Evolutionary conservation across 2,329 filamentous ascomycete genomes (phyloP).

Genomic region (Beauveria caledonica): DNA sequence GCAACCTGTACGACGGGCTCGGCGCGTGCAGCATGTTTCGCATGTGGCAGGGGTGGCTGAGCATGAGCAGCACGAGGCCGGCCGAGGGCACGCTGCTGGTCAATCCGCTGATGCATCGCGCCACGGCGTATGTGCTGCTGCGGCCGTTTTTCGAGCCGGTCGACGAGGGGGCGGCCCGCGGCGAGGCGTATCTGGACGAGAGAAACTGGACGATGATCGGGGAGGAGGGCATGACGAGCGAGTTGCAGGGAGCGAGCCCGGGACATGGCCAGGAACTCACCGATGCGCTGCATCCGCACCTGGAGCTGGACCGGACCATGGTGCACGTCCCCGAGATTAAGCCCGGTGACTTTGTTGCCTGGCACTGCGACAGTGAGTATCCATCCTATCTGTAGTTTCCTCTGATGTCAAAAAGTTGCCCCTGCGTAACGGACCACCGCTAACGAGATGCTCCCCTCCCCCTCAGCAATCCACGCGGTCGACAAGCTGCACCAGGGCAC

Average conservation of each 20-base stretch:
- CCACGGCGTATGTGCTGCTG: slow-evolving; percentile 73
- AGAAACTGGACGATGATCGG: slow-evolving; percentile 53
- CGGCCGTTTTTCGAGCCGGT: slow-evolving; percentile 68
- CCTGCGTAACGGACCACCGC: background rate
- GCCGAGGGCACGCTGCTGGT: slow-evolving; percentile 74
- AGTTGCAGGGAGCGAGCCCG: slow-evolving; percentile 62
- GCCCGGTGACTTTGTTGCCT: slow-evolving; percentile 72
- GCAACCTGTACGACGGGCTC: slow-evolving; percentile 71
- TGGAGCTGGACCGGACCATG: slow-evolving; percentile 60
- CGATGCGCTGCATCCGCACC: slow-evolving; percentile 61
- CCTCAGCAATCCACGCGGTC: slow-evolving; percentile 63
- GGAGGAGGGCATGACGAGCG: slow-evolving; percentile 38
- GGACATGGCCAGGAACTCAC: slow-evolving; percentile 65
- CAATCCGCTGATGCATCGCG: slow-evolving; percentile 66
- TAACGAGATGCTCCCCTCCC: slow-evolving; percentile 3
- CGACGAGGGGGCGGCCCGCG: slow-evolving; percentile 4
- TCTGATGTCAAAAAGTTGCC: background rate
- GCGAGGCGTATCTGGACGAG: slow-evolving; percentile 35
- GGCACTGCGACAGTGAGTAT: slow-evolving; percentile 67
- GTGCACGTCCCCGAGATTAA: slow-evolving; percentile 59
- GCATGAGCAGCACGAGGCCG: slow-evolving; percentile 64
- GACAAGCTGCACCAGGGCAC: slow-evolving; percentile 67
- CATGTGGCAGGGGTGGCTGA: slow-evolving; percentile 85
- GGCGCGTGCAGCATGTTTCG: slow-evolving; percentile 80
- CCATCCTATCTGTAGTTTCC: background rate